Evolutionary conservation across 208 protist species (phyloP).

Genomic region (Acanthamoeba sp.): DNA sequence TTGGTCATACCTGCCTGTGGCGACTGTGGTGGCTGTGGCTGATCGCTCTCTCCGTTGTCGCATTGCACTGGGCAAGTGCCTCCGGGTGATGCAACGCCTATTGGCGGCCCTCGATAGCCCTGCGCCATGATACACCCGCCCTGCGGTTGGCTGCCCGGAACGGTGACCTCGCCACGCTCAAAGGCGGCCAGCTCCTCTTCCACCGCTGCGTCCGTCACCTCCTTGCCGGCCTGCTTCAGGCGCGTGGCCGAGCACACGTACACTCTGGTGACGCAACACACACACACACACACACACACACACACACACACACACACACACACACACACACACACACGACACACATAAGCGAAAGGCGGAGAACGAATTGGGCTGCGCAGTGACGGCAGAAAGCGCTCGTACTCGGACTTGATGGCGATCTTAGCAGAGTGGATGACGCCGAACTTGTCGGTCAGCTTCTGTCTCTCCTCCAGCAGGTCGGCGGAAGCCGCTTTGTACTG

Average conservation of each 20-base stretch:
- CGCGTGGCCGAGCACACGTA: conserved; percentile 24
- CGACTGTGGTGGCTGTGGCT: too few relatives aligned
- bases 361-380: background rate
- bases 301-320: too few relatives aligned
- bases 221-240: conserved; percentile 36
- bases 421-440: conserved; percentile 18
- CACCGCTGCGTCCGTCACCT: conserved; percentile 7
- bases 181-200: conserved; percentile 37
- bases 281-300: too few relatives aligned
- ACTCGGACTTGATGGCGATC: conserved; percentile 60
- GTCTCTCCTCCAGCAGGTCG: background rate
- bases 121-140: conserved; percentile 1
- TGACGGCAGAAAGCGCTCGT: background rate
- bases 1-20: background rate
- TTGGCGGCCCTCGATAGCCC: background rate
- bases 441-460: background rate
- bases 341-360: background rate
- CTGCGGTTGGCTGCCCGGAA: background rate
- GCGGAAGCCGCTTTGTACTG: background rate
- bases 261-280: too few relatives aligned
- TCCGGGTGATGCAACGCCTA: background rate
- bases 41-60: too few relatives aligned
- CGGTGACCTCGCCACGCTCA: background rate
- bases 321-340: too few relatives aligned
- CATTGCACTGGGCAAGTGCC: background rate